These are phyloP conservation scores for Cyclotella atomus DNA, from an alignment of 108 stramenopile genomes.

Conservation along the genomic window DNA sequence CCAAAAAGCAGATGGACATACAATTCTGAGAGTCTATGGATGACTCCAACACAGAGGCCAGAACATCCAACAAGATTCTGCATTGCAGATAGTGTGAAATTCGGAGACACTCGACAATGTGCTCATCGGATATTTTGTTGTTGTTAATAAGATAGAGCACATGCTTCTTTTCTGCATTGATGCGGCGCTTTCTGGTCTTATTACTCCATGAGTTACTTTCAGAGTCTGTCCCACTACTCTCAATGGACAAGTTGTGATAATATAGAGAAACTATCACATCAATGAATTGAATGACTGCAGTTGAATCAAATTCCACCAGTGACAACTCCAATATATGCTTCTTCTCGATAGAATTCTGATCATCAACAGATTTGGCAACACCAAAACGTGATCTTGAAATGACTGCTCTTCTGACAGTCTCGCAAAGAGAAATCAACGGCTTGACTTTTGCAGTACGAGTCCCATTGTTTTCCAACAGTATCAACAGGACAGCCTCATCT, in stretches of 20 bases:
- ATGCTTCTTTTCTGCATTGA: constrained; percentile 9
- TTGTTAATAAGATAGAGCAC: constrained; percentile 25
- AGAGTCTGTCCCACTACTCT: not conserved
- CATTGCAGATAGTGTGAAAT: constrained; percentile 83
- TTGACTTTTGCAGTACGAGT: constrained; percentile 19
- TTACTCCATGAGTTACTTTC: not conserved
- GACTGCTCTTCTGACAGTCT: constrained; percentile 42
- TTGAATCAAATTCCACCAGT: constrained; percentile 39
- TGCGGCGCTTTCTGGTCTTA: constrained; percentile 4
- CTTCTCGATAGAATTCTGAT: not conserved
- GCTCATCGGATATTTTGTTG: constrained; percentile 28
- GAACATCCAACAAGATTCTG: constrained; percentile 43
- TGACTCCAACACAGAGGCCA: constrained; percentile 46
- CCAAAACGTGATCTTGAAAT: constrained; percentile 27
- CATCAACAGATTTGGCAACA: not conserved
- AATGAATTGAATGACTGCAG: constrained; percentile 27
- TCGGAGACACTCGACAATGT: constrained; percentile 67
- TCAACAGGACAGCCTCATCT: constrained; percentile 20
- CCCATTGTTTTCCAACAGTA: constrained; percentile 22
- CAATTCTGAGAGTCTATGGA: constrained; percentile 75
- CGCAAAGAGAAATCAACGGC: constrained; percentile 44
- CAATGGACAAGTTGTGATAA: not conserved
- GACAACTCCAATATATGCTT: constrained; percentile 37
- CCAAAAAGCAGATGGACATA: constrained; percentile 67
- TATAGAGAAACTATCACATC: constrained; percentile 14